Conservation (phyloP, 73 alveolate species). For the Stentor roeselii region DNA sequence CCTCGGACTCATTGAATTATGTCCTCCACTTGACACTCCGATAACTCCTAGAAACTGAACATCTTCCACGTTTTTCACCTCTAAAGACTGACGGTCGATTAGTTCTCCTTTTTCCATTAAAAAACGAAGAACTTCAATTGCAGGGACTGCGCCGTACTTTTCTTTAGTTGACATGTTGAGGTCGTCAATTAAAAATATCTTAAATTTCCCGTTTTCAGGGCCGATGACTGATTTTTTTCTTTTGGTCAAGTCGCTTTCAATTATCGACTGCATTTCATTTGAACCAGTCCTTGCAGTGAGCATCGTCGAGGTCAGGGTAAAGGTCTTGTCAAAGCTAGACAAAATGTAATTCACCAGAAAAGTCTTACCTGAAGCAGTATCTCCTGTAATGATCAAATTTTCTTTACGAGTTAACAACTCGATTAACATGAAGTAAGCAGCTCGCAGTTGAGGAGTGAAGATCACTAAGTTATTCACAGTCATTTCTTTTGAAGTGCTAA, state of each 20-base stretch:
- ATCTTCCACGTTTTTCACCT: constrained; percentile 81
- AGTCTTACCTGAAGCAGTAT: constrained; percentile 96
- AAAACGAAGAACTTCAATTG: constrained; percentile 92
- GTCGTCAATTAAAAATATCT: constrained; percentile 92
- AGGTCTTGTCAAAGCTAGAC: not conserved
- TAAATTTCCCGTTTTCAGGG: constrained; percentile 88
- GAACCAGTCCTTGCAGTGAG: constrained; percentile 9
- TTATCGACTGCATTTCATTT: constrained; percentile 44
- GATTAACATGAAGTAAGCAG: constrained; percentile 68
- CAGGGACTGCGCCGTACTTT: constrained; percentile 96
- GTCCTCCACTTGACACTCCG: constrained; percentile 97
- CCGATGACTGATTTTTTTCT: constrained; percentile 84
- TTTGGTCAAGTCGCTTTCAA: constrained; percentile 60
- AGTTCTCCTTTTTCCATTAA: constrained; percentile 90
- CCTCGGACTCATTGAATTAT: constrained; percentile 56
- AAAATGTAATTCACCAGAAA: constrained; percentile 83
- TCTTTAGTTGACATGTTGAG: constrained; percentile 97
- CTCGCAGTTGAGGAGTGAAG: constrained; percentile 87
- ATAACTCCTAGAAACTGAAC: constrained; percentile 82
- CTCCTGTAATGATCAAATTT: constrained; percentile 76
- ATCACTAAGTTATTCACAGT: constrained; percentile 61
- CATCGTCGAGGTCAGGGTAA: not conserved
- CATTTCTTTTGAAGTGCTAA: constrained; percentile 31
- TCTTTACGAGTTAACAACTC: constrained; percentile 51
- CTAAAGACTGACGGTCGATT: constrained; percentile 82